phyloP scores from a whole-genome alignment of 495 filamentous ascomycete genomes.

The Penicillium antarcticum region DNA sequence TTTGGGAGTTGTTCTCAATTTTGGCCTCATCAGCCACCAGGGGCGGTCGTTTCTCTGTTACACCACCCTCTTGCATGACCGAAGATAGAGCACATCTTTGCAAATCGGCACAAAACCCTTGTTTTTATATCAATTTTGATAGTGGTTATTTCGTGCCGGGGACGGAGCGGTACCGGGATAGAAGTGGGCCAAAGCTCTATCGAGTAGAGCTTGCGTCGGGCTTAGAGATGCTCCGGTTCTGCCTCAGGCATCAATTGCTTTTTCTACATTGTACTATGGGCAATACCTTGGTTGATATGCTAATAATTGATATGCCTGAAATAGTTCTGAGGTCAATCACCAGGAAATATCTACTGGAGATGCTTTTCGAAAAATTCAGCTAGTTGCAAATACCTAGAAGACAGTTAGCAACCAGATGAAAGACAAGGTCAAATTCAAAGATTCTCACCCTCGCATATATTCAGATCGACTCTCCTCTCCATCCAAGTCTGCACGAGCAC shows the following conservation, averaged over 20 bases:
- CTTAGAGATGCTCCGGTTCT: neutral
- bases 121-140: neutral
- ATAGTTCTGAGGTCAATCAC: neutral
- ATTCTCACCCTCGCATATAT: slow-evolving; percentile 52
- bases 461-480: slow-evolving; percentile 47
- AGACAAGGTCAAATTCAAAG: neutral
- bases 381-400: slow-evolving; percentile 34
- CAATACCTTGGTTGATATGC: no score
- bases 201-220: neutral
- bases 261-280: no score
- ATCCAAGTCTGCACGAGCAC: slow-evolving; percentile 52
- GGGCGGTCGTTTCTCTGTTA: no score
- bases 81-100: no score
- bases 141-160: neutral
- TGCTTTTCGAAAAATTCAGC: slow-evolving; percentile 45
- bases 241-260: no score
- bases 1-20: no score
- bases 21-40: no score
- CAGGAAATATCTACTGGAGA: slow-evolving; percentile 11
- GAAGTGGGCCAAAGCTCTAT: neutral
- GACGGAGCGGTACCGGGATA: slow-evolving; percentile 16
- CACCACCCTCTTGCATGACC: no score
- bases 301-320: neutral
- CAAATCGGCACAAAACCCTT: neutral
- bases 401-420: neutral